phyloP scores from a whole-genome alignment of 2,329 filamentous ascomycete species.

The Cladobotryum mycophilum region DNA sequence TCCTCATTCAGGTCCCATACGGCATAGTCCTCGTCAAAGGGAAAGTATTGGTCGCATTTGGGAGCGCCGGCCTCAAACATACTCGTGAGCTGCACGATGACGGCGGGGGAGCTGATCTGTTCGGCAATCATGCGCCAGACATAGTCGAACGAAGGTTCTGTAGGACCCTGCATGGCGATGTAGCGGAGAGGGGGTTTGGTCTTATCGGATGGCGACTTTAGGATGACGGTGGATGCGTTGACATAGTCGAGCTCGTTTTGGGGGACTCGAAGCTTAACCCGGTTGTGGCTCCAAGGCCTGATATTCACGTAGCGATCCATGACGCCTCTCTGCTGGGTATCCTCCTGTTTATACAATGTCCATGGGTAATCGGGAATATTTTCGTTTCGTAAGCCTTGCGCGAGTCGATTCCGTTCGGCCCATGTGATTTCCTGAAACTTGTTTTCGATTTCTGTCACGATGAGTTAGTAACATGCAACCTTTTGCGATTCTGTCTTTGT shows the following conservation, averaged over 20 bases:
- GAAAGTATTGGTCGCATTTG: slow-evolving; percentile 90
- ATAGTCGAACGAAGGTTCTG: slow-evolving; percentile 65
- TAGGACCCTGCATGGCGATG: slow-evolving; percentile 93
- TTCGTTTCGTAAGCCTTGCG: slow-evolving; percentile 34
- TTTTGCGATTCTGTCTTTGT: no score
- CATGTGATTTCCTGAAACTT: slow-evolving; percentile 50
- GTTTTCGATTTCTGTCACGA: slow-evolving; percentile 37
- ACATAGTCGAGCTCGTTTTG: slow-evolving; percentile 70
- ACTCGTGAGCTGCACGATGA: slow-evolving; percentile 92
- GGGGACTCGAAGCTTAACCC: slow-evolving; percentile 73
- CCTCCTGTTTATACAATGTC: slow-evolving; percentile 29
- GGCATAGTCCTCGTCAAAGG: slow-evolving; percentile 47
- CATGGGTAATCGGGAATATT: slow-evolving; percentile 26
- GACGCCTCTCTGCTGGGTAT: slow-evolving; percentile 21
- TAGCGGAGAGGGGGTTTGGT: slow-evolving; percentile 50
- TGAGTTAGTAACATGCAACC: slow-evolving; percentile 6
- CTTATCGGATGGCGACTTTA: slow-evolving; percentile 39
- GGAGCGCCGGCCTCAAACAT: slow-evolving; percentile 70
- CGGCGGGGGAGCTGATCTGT: slow-evolving; percentile 62
- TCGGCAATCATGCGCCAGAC: slow-evolving; percentile 96
- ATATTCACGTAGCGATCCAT: slow-evolving; percentile 88
- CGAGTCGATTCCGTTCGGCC: slow-evolving; percentile 45
- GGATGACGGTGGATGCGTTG: slow-evolving; percentile 67
- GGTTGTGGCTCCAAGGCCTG: slow-evolving; percentile 81
- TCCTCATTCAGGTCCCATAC: slow-evolving; percentile 54